Base-by-base conservation (phyloP, 768 basidiomycete species). In the Xerocomus brunneocitrinus region DNA sequence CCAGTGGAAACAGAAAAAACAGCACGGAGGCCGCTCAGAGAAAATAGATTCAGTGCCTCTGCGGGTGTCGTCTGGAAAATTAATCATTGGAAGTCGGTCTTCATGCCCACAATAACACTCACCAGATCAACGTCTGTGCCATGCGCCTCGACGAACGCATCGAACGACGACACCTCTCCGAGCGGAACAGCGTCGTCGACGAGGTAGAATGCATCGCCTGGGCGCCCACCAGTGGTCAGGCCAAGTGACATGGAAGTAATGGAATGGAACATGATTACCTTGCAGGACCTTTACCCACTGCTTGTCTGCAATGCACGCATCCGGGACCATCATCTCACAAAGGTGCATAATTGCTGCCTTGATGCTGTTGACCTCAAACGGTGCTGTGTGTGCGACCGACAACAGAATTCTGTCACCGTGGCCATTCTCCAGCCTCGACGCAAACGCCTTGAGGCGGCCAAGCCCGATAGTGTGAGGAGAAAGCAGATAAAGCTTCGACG, bases 1-100 rank as follows among this genome's bases (percentile, higher is more conserved):
- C 59, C 56, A 34, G 47, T 30, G 49, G 76, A 76, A 36, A 71
- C 59, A 52, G 70, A 56, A 53, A 80, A 71, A 52, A 83, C 58
- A 22, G 76, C 64, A 8, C 82, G 74, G 4, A 86, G 71, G 19
- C 78, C 71, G 4, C 75, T 64, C 5, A 65, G 60, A 27, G 74
- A 65, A 62, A 84, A 82, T 16, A 80, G 64, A 19, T 73, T 67
- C 5, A 74, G 58, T 0, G 76, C 76, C 50, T 79, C 74, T 4
- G 61, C 58, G 7, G 62, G 61, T 0, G 77, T 73, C 55, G 74
- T 75, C 80, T 84, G 10, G 44, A n/a, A 16, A 10, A 28, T 14
- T 31, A 34, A 38, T 39, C 8, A 36, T 16, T 3, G 3, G 53
- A 7, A 47, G 9, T 19, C 1, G 7, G 36, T 22, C 28, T 34